Base-by-base conservation (phyloP, 805 yeast species). In the Suhomyces sp. region DNA sequence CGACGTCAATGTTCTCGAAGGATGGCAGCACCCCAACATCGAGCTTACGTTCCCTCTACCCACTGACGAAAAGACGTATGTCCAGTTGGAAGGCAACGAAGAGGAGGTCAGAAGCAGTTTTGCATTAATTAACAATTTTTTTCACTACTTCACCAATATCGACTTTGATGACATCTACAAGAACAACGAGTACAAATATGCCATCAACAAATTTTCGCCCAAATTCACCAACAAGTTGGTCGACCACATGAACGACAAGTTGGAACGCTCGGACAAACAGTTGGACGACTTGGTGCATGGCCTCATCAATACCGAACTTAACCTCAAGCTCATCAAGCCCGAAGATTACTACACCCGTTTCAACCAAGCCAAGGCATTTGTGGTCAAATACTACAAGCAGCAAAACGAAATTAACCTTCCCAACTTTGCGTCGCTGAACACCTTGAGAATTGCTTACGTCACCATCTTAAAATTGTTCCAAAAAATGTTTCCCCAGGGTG, bases 401-500 rank as follows among this genome's bases (percentile, higher is more conserved):
- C 67, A 74, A 51, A 75, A 75, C 50, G 54, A 63, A 25, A 71
- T 62, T 48, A 74, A 72, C 55, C 61, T 73, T 55, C 79, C 79
- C 1, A 48, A 54, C 9, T 75, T 66, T 53, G 55, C 58, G 9
- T 54, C 66, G 15, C 53, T 58, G 9, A 57, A 58, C 41, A 67
- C 69, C 47, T 46, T 74, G n/a, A 57, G 69, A 40, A 43, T 72
- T 15, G 72, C 75, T 49, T 75, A 73, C 58, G 52, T 68, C 6
- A 75, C 79, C 3, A 71, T 73, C 10, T 70, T 74, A 49, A 58
- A 59, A 17, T 50, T 67, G 1, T 57, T 75, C 51, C 37, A 46
- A 6, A 68, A 67, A 51, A 71, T 75, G 73, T 75, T 75, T 52
- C 79, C 79, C 4, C 57, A 64, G 44, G 79, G 79, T 1, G 65